These are phyloP conservation scores for Candida andamanensis DNA, from an alignment of 805 yeast species.

Conservation along the genomic window DNA sequence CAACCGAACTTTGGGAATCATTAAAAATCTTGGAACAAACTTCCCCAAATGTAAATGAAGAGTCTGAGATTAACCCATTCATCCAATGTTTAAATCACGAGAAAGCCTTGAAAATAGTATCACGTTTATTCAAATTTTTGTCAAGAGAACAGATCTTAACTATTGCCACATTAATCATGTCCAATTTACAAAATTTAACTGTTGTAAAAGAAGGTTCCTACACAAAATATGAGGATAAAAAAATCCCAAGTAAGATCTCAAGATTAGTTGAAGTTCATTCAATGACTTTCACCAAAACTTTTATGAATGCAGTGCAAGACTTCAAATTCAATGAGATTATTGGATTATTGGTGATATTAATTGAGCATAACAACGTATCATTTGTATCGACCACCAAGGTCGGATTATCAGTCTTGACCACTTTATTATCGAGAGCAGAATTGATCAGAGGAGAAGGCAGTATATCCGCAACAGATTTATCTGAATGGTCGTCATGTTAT, in stretches of 20 bases:
- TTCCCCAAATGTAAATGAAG: slow-evolving; percentile 45
- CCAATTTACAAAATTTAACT: slow-evolving; percentile 72
- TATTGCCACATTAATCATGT: slow-evolving; percentile 70
- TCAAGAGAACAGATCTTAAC: slow-evolving; percentile 71
- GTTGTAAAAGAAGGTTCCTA: slow-evolving; percentile 78
- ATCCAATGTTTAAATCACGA: slow-evolving; percentile 76
- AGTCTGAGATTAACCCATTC: slow-evolving; percentile 64
- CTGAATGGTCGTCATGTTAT: slow-evolving; percentile 75
- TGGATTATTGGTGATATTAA: slow-evolving; percentile 64
- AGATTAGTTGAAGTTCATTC: slow-evolving; percentile 75
- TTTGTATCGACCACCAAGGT: slow-evolving; percentile 67
- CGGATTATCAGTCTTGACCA: slow-evolving; percentile 83
- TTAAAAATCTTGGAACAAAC: slow-evolving; percentile 66
- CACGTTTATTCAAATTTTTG: slow-evolving; percentile 81
- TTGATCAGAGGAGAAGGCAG: slow-evolving; percentile 78
- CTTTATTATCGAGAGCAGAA: slow-evolving; percentile 88
- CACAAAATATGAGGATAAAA: slow-evolving; percentile 49
- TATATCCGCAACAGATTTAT: slow-evolving; percentile 50
- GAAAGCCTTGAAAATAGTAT: slow-evolving; percentile 84
- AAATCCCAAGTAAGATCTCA: slow-evolving; percentile 48
- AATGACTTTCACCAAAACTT: slow-evolving; percentile 72
- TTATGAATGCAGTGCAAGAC: slow-evolving; percentile 80
- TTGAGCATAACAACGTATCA: slow-evolving; percentile 66
- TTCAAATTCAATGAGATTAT: slow-evolving; percentile 75
- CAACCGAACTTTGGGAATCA: slow-evolving; percentile 64